phyloP scores from a whole-genome alignment of 1,139 yeast genomes.

The Blastobotrys arbuscula region DNA sequence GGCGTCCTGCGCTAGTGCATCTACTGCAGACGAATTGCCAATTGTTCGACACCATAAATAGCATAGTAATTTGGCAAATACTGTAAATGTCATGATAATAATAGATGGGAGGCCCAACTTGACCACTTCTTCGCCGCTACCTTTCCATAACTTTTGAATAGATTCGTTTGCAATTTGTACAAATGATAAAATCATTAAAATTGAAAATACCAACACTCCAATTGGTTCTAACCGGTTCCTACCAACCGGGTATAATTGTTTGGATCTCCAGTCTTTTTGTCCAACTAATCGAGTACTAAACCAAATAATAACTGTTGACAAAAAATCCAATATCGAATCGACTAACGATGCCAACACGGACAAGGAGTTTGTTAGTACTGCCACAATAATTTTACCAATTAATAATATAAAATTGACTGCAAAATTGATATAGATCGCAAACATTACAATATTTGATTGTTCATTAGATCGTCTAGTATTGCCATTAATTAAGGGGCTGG shows the following conservation, averaged over 20 bases:
- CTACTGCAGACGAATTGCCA: constrained; percentile 56
- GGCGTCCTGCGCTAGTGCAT: constrained; percentile 80
- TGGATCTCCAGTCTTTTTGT: constrained; percentile 47
- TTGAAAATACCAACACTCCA: constrained; percentile 69
- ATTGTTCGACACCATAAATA: constrained; percentile 63
- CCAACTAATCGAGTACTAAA: constrained; percentile 55
- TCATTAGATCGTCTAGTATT: constrained; percentile 34
- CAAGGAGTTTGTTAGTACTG: constrained; percentile 59
- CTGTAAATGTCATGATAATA: constrained; percentile 57
- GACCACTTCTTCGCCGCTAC: constrained; percentile 34
- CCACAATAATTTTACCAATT: constrained; percentile 58
- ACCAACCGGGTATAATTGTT: constrained; percentile 56
- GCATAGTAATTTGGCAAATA: constrained; percentile 53
- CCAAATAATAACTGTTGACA: constrained; percentile 70
- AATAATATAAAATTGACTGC: constrained; percentile 54
- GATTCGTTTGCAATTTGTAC: constrained; percentile 70
- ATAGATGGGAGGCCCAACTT: constrained; percentile 51
- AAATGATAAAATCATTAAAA: constrained; percentile 66
- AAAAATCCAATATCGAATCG: constrained; percentile 67
- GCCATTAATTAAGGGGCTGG: constrained; percentile 49
- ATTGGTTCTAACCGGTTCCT: constrained; percentile 69
- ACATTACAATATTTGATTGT: constrained; percentile 42
- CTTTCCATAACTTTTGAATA: constrained; percentile 29
- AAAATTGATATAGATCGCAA: constrained; percentile 64
- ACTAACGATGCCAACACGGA: constrained; percentile 74